These are phyloP conservation scores for Tylopilus rubrobrunneus DNA, from an alignment of 768 basidiomycete species.

Conservation along the genomic window DNA sequence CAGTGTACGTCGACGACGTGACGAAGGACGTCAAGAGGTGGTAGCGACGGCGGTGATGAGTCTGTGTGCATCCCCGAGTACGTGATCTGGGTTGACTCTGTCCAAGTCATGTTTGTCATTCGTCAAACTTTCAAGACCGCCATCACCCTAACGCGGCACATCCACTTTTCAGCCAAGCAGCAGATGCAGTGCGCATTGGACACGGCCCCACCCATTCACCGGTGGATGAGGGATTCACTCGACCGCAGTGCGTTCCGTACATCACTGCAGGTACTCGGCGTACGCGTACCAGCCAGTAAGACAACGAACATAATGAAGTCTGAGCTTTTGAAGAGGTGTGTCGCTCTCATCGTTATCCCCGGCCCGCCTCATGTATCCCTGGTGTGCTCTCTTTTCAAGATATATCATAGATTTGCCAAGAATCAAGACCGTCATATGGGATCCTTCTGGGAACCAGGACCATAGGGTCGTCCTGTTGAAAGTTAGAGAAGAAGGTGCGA, in stretches of 20 bases:
- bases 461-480: conserved; percentile 66
- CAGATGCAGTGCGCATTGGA: conserved; percentile 29
- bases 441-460: conserved; percentile 45
- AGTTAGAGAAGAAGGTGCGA: conserved; percentile 56
- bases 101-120: conserved; percentile 15
- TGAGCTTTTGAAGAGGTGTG: conserved; percentile 56
- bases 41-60: conserved; percentile 11
- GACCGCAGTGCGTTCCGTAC: conserved; percentile 64
- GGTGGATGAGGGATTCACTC: conserved; percentile 48
- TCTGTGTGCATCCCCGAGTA: not conserved
- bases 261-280: conserved; percentile 64
- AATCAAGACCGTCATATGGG: conserved; percentile 53
- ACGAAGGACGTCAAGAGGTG: conserved; percentile 42
- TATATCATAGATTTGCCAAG: conserved; percentile 66
- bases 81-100: not conserved
- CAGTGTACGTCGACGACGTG: conserved; percentile 88
- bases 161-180: not conserved
- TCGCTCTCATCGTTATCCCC: conserved; percentile 7
- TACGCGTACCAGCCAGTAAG: conserved; percentile 53
- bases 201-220: conserved; percentile 44
- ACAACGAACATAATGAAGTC: conserved; percentile 56
- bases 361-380: conserved; percentile 8
- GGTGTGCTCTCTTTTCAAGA: conserved; percentile 33
- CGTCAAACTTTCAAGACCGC: conserved; percentile 4
- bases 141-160: conserved; percentile 2